A percentile compares a stretch with the other conserved stretches of the same genome.
Evolutionary conservation across 1,139 yeast species (phyloP).

Genomic region (Geotrichum carabidarum): DNA sequence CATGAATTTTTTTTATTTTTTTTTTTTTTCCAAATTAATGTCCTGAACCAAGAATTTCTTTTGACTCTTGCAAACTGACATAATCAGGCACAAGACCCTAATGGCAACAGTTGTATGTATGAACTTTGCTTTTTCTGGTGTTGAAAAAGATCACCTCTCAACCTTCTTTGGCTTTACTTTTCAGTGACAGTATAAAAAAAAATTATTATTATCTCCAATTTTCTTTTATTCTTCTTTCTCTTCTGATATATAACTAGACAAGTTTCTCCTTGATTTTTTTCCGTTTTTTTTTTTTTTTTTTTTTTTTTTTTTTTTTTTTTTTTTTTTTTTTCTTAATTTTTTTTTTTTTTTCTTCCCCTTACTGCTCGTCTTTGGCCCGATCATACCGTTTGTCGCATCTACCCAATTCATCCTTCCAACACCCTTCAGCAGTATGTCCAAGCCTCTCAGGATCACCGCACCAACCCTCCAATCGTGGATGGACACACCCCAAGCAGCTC

Average conservation of each 20-base stretch:
- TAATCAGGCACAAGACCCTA: too few species aligned
- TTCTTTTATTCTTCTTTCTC: neutral
- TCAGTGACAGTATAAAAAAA: neutral
- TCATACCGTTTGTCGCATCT: too few species aligned
- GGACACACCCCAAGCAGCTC: constrained; percentile 23
- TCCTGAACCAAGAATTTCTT: too few species aligned
- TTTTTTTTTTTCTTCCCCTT: neutral
- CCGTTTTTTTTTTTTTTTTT: neutral
- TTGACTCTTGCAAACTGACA: too few species aligned
- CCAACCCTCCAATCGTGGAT: constrained; percentile 30
- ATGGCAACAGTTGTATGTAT: too few species aligned
- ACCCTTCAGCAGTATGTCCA: neutral
- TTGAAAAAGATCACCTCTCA: too few species aligned
- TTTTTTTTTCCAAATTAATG: too few species aligned
- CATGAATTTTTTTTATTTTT: too few species aligned
- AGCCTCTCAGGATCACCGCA: constrained; percentile 20
- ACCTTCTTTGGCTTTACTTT: too few species aligned
- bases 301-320: neutral
- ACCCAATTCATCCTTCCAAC: constrained; percentile 1
- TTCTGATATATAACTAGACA: neutral
- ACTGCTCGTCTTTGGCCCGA: too few species aligned
- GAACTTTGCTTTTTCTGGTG: too few species aligned
- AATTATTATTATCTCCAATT: neutral
- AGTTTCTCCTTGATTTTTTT: neutral
- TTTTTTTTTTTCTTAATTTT: neutral